Base-by-base conservation (phyloP, 1,284 basidiomycete genomes). In the Coriolopsis trogii region DNA sequence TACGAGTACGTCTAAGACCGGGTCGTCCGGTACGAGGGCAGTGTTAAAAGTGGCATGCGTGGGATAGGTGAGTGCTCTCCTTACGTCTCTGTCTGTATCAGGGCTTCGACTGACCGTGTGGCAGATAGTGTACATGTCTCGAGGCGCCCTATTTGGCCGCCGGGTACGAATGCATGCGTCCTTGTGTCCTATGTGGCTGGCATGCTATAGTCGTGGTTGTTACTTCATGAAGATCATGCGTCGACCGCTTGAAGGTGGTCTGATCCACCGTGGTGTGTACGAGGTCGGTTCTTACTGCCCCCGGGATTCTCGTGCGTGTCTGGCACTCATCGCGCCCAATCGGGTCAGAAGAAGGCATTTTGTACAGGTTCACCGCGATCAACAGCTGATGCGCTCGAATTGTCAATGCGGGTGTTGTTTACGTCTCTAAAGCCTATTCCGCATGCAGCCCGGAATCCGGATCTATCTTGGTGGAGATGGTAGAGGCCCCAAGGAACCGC, bases 251-350 rank as follows among this genome's bases (percentile, higher is more conserved):
- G 38, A 34, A 31, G 15, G 46, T 18, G 15, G 49, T 24, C 29
- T 51, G 49, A 49, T 58, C 43, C 49, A 31, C 39, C 31, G 25
- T 39, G 38, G 44, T 49, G 45, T 51, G 49, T 58, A 34, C 41
- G 48, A 46, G 21, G 36, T 41, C 26, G 44, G n/a, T 49, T 56
- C 39, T 39, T 46, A 55, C 47, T 55, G 25, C 57, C 41, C 34
- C 53, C 57, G 51, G 46, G 48, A 40, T 59, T 59, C 57, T 30
- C 49, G 34, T 51, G 45, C 44, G 50, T 51, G 38, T 53, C 45
- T 49, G 46, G 54, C 45, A 48, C 51, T 53, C 13, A 49, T 48
- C 30, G 28, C 33, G 39, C 57, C 53, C 57, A 56, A 54, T 53
- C 51, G 54, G 51, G 30, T 49, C 31, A 23, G 36, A 33, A 33